These are phyloP conservation scores for Trichoderma cornu-damae DNA, from an alignment of 2,329 filamentous ascomycete genomes.

Conservation along the genomic window DNA sequence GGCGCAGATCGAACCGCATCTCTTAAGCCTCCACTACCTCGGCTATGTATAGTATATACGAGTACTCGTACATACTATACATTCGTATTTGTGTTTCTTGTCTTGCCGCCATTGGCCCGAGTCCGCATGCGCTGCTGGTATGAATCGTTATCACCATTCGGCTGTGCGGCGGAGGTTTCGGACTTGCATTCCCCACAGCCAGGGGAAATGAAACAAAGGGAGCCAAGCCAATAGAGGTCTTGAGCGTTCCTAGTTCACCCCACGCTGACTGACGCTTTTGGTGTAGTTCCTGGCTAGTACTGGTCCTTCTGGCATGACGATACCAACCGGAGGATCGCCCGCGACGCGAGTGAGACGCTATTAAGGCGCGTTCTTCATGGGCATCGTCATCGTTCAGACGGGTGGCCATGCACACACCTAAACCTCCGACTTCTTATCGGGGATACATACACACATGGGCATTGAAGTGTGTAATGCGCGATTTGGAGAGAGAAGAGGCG, in stretches of 20 bases:
- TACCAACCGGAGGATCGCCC: not conserved
- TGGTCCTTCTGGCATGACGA: constrained; percentile 1
- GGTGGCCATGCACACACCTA: too few relatives aligned
- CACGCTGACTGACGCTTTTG: constrained; percentile 7
- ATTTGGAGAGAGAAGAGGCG: too few relatives aligned
- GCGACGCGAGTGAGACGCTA: constrained; percentile 5
- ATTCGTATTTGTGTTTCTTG: not conserved
- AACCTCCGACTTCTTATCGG: too few relatives aligned
- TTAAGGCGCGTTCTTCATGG: not conserved
- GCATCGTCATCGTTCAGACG: not conserved
- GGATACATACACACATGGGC: too few relatives aligned
- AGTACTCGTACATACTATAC: not conserved
- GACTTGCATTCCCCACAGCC: constrained; percentile 8
- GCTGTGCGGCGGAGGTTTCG: constrained; percentile 15
- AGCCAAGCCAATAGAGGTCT: constrained; percentile 1
- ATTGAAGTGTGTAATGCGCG: too few relatives aligned
- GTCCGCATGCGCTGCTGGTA: not conserved
- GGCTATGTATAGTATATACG: constrained; percentile 10
- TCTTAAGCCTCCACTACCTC: not conserved
- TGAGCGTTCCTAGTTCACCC: constrained; percentile 6
- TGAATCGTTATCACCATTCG: constrained; percentile 4
- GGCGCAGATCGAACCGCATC: not conserved
- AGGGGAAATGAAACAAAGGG: constrained; percentile 7
- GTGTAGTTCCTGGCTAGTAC: not conserved
- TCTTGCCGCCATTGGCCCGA: not conserved